Conservation (phyloP, 2,329 filamentous ascomycete species). For the Stagonosporopsis chrysanthemi region DNA sequence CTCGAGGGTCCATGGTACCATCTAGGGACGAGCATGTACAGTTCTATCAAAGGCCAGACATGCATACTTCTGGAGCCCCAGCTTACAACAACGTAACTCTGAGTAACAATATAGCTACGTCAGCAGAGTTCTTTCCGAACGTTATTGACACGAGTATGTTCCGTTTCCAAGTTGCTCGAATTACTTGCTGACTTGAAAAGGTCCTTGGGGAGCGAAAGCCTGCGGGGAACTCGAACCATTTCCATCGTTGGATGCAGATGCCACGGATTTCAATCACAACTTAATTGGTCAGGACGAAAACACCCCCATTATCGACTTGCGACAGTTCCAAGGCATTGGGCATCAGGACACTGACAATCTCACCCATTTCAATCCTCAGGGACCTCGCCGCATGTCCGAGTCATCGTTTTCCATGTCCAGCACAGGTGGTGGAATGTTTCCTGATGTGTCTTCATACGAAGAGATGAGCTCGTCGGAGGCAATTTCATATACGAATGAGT, state of each 20-base stretch:
- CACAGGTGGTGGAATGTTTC: constrained; percentile 61
- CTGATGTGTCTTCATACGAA: constrained; percentile 74
- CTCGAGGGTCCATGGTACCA: constrained; percentile 25
- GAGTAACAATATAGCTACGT: constrained; percentile 30
- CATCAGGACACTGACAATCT: constrained; percentile 43
- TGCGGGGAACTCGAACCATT: constrained; percentile 50
- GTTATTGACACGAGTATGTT: constrained; percentile 50
- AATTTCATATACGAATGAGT: constrained; percentile 66
- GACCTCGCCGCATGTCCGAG: constrained; percentile 71
- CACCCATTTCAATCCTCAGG: constrained; percentile 53
- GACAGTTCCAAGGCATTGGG: constrained; percentile 46
- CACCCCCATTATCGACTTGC: constrained; percentile 51
- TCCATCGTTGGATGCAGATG: constrained; percentile 49
- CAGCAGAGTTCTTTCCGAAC: constrained; percentile 45
- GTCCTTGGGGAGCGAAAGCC: constrained; percentile 50
- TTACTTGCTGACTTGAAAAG: constrained; percentile 36
- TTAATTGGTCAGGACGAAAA: constrained; percentile 51
- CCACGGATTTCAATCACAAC: constrained; percentile 48
- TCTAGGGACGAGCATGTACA: constrained; percentile 41
- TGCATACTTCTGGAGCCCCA: constrained; percentile 35
- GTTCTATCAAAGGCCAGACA: constrained; percentile 32
- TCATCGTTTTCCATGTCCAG: constrained; percentile 78
- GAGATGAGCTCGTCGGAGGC: constrained; percentile 75
- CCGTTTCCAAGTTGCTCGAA: not conserved
- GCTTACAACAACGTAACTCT: constrained; percentile 30